A percentile compares a stretch with the other conserved stretches of the same genome.
These are phyloP conservation scores for Pichia sp. DNA, from an alignment of 1,139 yeast genomes.

Conservation along the genomic window DNA sequence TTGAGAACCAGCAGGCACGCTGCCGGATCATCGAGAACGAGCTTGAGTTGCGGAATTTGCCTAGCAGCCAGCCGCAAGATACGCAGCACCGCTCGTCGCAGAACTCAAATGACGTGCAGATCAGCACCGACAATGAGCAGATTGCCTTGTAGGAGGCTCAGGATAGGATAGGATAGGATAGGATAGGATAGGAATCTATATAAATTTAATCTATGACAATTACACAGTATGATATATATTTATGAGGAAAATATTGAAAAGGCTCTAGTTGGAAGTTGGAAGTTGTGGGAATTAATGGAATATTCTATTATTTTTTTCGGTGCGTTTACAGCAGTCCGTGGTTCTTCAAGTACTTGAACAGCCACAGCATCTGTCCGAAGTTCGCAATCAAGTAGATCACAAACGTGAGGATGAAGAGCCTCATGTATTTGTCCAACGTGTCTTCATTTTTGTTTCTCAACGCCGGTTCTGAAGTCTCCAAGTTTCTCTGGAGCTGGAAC, in stretches of 20 bases:
- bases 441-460: conserved; percentile 29
- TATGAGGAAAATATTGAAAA: not conserved
- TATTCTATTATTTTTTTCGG: too few relatives aligned
- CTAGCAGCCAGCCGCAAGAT: not conserved
- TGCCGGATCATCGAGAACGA: conserved; percentile 34
- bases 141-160: not conserved
- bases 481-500: conserved; percentile 16
- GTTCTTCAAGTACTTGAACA: conserved; percentile 18
- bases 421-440: conserved; percentile 20
- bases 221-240: not conserved
- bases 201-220: not conserved
- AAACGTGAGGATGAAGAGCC: conserved; percentile 14
- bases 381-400: conserved; percentile 19
- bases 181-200: not conserved
- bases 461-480: conserved; percentile 22
- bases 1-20: conserved; percentile 34
- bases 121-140: not conserved
- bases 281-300: too few relatives aligned
- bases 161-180: not conserved
- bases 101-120: not conserved
- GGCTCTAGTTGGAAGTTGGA: not conserved
- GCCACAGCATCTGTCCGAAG: conserved; percentile 23
- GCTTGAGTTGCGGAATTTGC: conserved; percentile 18
- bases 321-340: not conserved
- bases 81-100: not conserved